These are phyloP conservation scores for Tetragonia tetragonoides DNA, from an alignment of 148 eudicot species.

Conservation along the genomic window DNA sequence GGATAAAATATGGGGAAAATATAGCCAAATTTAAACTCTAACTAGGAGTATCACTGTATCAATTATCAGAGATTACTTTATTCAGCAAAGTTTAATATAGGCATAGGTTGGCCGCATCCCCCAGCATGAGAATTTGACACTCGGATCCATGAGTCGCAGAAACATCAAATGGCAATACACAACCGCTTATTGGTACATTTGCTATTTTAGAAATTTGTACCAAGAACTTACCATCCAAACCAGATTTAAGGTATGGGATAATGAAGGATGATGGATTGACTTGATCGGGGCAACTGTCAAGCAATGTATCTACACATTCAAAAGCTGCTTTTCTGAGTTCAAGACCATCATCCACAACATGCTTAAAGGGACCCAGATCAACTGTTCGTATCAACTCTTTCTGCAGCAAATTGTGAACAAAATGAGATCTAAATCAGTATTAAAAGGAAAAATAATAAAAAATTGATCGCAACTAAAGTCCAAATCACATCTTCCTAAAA, in stretches of 20 bases:
- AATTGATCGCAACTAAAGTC: background rate
- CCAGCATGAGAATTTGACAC: too few relatives aligned
- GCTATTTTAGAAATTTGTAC: background rate
- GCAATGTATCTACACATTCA: constrained; percentile 93
- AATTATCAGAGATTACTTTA: too few relatives aligned
- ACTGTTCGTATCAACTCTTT: constrained; percentile 95
- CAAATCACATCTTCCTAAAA: too few relatives aligned
- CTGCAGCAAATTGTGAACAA: constrained; percentile 42
- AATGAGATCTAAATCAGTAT: background rate
- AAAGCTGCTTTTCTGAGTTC: constrained; percentile 97
- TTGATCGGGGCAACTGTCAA: constrained; percentile 92
- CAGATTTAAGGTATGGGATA: constrained; percentile 81
- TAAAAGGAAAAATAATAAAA: background rate
- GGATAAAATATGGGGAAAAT: too few relatives aligned
- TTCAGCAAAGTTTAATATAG: too few relatives aligned
- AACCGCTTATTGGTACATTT: background rate
- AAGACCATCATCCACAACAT: constrained; percentile 97
- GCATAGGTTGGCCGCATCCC: too few relatives aligned
- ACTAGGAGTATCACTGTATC: too few relatives aligned
- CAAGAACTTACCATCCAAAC: constrained; percentile 71
- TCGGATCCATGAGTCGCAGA: too few relatives aligned
- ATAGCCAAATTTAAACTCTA: too few relatives aligned
- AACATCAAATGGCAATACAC: background rate
- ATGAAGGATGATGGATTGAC: constrained; percentile 91
- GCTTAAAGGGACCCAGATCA: constrained; percentile 98